Conservation (phyloP, 441 rosid genomes). For the Oxalis stricta region DNA sequence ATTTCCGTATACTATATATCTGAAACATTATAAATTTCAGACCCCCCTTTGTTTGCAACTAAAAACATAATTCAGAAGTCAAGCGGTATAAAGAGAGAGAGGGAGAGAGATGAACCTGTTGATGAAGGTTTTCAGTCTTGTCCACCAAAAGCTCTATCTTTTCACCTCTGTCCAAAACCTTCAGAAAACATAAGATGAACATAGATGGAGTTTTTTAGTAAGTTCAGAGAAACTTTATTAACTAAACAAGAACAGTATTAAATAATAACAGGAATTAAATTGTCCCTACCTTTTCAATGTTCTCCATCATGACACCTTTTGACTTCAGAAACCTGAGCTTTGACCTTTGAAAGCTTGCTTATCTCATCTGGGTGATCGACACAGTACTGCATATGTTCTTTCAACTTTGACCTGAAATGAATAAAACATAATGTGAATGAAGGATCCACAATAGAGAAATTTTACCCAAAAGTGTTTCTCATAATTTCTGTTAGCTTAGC, state of each 20-base stretch:
- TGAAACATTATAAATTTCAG: background rate
- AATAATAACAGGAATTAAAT: too few species aligned
- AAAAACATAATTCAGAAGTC: background rate
- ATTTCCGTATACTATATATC: too few species aligned
- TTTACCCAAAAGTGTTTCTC: too few species aligned
- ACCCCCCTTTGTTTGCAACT: too few species aligned
- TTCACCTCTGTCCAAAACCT: conserved; percentile 28
- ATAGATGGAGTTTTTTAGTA: background rate
- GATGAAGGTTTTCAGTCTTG: conserved; percentile 24
- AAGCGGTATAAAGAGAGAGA: background rate
- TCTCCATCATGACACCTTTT: conserved; percentile 53
- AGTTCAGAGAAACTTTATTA: too few species aligned
- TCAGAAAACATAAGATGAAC: background rate
- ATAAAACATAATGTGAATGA: background rate
- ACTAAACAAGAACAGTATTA: too few species aligned
- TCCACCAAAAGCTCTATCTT: conserved; percentile 26
- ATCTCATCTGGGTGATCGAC: conserved; percentile 48
- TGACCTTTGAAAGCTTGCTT: conserved; percentile 49
- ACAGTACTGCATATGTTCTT: conserved; percentile 52
- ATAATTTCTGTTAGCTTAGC: background rate
- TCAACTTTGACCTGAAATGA: conserved; percentile 31
- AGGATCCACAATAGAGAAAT: background rate
- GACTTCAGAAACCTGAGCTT: conserved; percentile 56
- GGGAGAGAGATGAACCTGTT: conserved; percentile 11
- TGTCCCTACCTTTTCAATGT: conserved; percentile 17